Evolutionary conservation across 1,139 yeast species (phyloP).

Genomic region (Protomyces arabidopsidicola): DNA sequence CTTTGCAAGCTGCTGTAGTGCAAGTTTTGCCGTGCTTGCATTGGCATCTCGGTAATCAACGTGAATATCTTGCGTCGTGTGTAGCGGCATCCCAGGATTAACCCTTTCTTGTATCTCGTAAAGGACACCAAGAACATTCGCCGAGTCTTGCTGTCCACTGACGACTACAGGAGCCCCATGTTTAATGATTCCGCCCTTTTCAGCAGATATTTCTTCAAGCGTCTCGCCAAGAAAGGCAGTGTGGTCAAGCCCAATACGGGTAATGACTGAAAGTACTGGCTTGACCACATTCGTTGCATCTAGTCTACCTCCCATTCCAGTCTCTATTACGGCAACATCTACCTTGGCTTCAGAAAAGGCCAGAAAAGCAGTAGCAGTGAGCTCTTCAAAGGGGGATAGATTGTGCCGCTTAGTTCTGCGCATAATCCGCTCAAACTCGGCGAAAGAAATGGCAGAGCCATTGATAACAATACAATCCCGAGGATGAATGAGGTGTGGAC

Average conservation of each 20-base stretch:
- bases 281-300: conserved; percentile 88
- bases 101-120: conserved; percentile 62
- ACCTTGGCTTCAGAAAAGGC: conserved; percentile 81
- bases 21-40: conserved; percentile 14
- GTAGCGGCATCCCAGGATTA: conserved; percentile 10
- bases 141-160: conserved; percentile 52
- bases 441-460: conserved; percentile 51
- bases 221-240: conserved; percentile 83
- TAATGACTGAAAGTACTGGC: conserved; percentile 82
- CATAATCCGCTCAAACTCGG: conserved; percentile 73
- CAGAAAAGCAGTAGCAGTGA: conserved; percentile 85
- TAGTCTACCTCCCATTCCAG: conserved; percentile 95
- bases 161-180: conserved; percentile 59
- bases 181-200: conserved; percentile 91
- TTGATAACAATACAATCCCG: conserved; percentile 85
- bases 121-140: conserved; percentile 41
- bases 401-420: conserved; percentile 77
- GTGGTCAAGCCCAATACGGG: conserved; percentile 89
- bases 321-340: conserved; percentile 90
- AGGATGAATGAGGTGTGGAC: conserved; percentile 91
- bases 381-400: conserved; percentile 53
- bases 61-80: not conserved
- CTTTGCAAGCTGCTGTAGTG: conserved; percentile 2
- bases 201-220: conserved; percentile 87
- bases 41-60: conserved; percentile 12